phyloP scores from a whole-genome alignment of 495 filamentous ascomycete genomes.

The Aspergillus taichungensis region DNA sequence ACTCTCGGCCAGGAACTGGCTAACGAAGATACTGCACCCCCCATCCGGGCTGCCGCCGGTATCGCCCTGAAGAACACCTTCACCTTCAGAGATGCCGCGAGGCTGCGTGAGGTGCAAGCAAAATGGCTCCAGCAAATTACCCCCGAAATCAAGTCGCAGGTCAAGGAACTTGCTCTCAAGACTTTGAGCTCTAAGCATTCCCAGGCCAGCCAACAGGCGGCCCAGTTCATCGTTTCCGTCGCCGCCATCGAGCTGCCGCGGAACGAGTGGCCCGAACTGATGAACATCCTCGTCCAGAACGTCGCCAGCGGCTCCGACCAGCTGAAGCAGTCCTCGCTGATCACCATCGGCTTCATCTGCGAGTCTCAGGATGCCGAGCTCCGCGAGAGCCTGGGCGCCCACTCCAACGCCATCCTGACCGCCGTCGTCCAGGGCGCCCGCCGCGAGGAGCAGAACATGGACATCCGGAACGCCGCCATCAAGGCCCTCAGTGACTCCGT shows the following conservation, averaged over 20 bases:
- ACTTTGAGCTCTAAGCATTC: constrained; percentile 68
- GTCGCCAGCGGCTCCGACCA: constrained; percentile 77
- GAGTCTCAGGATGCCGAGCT: constrained; percentile 87
- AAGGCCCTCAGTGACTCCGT: constrained; percentile 92
- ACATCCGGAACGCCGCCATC: constrained; percentile 87
- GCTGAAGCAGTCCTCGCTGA: constrained; percentile 88
- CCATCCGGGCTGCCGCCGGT: constrained; percentile 87
- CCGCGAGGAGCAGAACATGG: constrained; percentile 84
- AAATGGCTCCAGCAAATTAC: constrained; percentile 84
- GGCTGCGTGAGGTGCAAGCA: constrained; percentile 76
- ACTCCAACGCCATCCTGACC: constrained; percentile 96
- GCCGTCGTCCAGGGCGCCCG: constrained; percentile 95
- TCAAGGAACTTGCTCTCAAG: constrained; percentile 81
- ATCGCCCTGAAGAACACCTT: constrained; percentile 96
- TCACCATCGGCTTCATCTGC: constrained; percentile 95
- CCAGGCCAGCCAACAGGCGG: constrained; percentile 78
- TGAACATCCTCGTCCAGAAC: constrained; percentile 79
- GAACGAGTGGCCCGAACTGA: constrained; percentile 92
- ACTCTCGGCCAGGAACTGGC: constrained; percentile 88
- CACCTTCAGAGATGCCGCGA: constrained; percentile 77
- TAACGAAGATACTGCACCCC: constrained; percentile 73
- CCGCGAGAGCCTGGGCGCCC: constrained; percentile 65
- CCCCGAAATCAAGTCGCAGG: constrained; percentile 65
- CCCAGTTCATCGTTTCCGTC: constrained; percentile 91
- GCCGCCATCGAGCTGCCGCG: constrained; percentile 89